Conservation (phyloP, 2,329 filamentous ascomycete genomes). For the Ascochyta pisi region DNA sequence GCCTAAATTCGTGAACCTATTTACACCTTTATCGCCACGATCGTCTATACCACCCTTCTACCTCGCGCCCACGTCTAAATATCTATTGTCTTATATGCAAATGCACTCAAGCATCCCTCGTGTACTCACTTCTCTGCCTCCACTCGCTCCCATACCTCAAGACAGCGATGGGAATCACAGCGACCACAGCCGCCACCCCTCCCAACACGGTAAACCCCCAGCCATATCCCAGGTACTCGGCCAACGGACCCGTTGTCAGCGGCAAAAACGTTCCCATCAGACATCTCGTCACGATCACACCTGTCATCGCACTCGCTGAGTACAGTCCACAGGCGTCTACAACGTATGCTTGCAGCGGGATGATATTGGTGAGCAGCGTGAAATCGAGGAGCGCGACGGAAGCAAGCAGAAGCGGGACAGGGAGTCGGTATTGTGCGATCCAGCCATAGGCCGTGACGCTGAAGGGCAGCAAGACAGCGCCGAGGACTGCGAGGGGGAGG, state of each 20-base stretch:
- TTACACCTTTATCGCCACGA: too few relatives aligned
- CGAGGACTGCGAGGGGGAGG: constrained; percentile 60
- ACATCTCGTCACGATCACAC: constrained; percentile 62
- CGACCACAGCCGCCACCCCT: constrained; percentile 51
- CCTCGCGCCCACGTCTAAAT: too few relatives aligned
- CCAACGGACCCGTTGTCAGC: constrained; percentile 57
- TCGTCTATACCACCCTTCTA: background rate
- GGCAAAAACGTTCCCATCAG: constrained; percentile 65
- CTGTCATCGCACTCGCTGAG: constrained; percentile 64
- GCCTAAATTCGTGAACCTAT: too few relatives aligned
- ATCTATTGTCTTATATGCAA: background rate
- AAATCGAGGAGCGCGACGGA: constrained; percentile 56
- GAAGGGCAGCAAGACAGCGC: constrained; percentile 56
- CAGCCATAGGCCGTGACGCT: constrained; percentile 60
- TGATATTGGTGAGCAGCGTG: constrained; percentile 54
- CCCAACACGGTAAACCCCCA: constrained; percentile 59
- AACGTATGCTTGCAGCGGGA: constrained; percentile 63
- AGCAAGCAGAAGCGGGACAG: constrained; percentile 54
- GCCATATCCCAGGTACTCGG: constrained; percentile 59
- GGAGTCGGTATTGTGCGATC: constrained; percentile 54
- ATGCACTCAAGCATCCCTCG: constrained; percentile 34
- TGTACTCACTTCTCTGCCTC: constrained; percentile 61
- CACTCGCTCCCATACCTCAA: constrained; percentile 60
- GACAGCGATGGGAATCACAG: constrained; percentile 60
- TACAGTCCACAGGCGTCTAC: constrained; percentile 65